These are phyloP conservation scores for Alternaria postmessia DNA, from an alignment of 2,329 filamentous ascomycete species.

Conservation along the genomic window DNA sequence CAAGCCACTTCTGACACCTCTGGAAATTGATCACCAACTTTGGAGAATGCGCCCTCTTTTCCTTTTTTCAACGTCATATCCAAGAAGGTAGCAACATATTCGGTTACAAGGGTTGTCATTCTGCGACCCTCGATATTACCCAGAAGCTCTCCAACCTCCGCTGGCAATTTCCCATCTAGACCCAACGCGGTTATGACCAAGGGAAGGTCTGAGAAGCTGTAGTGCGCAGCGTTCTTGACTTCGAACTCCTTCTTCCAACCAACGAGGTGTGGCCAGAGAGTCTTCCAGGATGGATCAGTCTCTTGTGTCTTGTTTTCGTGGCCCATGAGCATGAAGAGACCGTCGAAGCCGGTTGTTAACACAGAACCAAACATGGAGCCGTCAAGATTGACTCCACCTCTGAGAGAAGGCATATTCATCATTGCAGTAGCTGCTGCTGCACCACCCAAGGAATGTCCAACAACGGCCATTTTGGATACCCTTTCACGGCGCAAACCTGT, in stretches of 20 bases:
- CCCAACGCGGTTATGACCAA: constrained; percentile 24
- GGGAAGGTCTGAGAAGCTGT: constrained; percentile 40
- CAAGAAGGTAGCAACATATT: constrained; percentile 31
- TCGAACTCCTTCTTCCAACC: constrained; percentile 41
- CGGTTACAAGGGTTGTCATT: constrained; percentile 30
- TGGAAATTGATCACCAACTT: constrained; percentile 14
- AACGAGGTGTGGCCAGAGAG: constrained; percentile 29
- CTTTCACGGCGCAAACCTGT: not conserved
- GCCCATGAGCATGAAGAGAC: constrained; percentile 36
- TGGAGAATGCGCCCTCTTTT: constrained; percentile 3
- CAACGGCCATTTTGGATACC: constrained; percentile 21
- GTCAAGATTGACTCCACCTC: constrained; percentile 49
- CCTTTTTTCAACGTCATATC: constrained; percentile 30
- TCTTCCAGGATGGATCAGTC: constrained; percentile 39
- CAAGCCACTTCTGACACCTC: constrained; percentile 27
- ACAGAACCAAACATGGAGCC: constrained; percentile 40
- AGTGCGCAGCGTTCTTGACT: constrained; percentile 35
- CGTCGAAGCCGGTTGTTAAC: constrained; percentile 19
- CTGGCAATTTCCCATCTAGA: constrained; percentile 25
- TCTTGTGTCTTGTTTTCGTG: constrained; percentile 41
- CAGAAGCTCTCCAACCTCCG: constrained; percentile 28
- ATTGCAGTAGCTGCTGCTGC: constrained; percentile 36
- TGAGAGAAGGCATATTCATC: constrained; percentile 24
- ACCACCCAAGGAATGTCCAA: constrained; percentile 52
- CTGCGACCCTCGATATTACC: constrained; percentile 31